Evolutionary conservation across 2,329 filamentous ascomycete species (phyloP), one percentile per base, ranked within the genome.

Genomic region (Blastomyces parvus): DNA sequence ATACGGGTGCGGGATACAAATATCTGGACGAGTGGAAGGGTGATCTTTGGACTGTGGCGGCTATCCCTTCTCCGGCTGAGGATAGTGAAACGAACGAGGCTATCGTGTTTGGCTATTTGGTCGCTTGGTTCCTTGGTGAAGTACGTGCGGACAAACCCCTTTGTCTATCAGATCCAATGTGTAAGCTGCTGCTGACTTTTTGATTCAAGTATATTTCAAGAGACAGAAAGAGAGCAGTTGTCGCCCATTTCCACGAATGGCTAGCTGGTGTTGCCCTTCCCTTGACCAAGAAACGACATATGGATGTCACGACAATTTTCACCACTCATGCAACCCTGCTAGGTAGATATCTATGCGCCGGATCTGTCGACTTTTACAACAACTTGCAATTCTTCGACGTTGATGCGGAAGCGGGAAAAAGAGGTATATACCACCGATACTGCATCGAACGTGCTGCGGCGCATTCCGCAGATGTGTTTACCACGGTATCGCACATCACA

Each of bases 241-340:
- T 97, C 76, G 94, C 92, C 63, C 94, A 99, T 77, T 97, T 97
- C 81, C 94, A 99, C 81, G 94, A 99, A 78, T 99, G 94, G 94
- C 84, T 99, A 62, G 88, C 94, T 13, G 94, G 93, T 77, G 94
- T 97, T 59, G 93, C 90, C 60, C 82, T 97, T 42, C 94, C 94
- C 33, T 83, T 97, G 68, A 88, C 87, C 79, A 96, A 95, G 81
- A 96, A 90, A 83, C 87, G 94, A 66, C 89, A 89, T 72, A 97
- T 97, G 77, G 94, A 97, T 73, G 84, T 97, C 60, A 97, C 94
- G 22, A 97, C 94, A 69, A 97, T 97, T 75, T 97, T 97, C 81
- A 99, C 94, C 52, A 99, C 94, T 1, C 94, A 97, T 78, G 94
- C 94, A 30, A 97, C 94, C 6, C 84, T 99, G 13, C 86, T 99